phyloP scores from a whole-genome alignment of 306 rosid genomes.

The Herpetospermum pedunculosum region DNA sequence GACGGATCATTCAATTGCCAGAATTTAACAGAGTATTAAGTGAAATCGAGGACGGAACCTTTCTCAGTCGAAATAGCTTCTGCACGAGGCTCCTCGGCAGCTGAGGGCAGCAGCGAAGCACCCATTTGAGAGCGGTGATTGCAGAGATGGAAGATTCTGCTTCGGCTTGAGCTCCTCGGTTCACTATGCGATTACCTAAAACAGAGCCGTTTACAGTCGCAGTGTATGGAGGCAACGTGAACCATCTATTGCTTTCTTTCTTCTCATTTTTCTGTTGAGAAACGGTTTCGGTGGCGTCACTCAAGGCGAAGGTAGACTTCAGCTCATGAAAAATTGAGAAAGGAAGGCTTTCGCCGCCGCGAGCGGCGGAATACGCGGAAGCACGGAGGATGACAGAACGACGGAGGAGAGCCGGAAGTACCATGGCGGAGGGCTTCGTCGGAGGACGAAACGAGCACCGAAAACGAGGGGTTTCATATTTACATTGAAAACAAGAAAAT shows the following conservation, averaged over 20 bases:
- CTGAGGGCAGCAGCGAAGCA: conserved; percentile 67
- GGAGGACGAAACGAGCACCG: background rate
- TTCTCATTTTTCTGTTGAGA: conserved; percentile 2
- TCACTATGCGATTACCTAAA: conserved; percentile 21
- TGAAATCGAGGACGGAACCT: conserved; percentile 18
- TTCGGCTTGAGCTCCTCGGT: background rate
- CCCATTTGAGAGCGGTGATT: conserved; percentile 69
- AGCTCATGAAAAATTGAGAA: conserved; percentile 2
- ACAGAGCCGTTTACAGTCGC: conserved; percentile 20
- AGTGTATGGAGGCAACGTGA: conserved; percentile 49
- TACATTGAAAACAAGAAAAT: background rate
- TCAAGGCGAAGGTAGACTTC: conserved; percentile 9
- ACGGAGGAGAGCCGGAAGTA: conserved; percentile 15
- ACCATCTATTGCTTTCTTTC: conserved; percentile 29
- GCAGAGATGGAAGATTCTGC: conserved; percentile 10
- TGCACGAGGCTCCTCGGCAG: conserved; percentile 68
- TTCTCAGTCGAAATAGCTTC: conserved; percentile 84
- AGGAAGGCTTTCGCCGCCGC: background rate
- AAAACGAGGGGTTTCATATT: background rate
- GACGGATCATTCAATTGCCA: background rate
- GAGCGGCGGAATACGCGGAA: background rate
- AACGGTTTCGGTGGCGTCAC: background rate
- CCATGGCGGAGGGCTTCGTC: background rate
- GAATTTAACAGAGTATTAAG: background rate
- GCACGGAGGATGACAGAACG: conserved; percentile 15